Evolutionary conservation across 176 grass and related monocot genomes (phyloP).

Genomic region (Triticum aestivum): IWGSC_CS_RefSeq_v2.1 NC_057811.1:12932815-12933314

Average conservation of each 20-base stretch:
- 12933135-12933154: conserved; percentile 72
- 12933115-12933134: conserved; percentile 88
- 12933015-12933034: conserved; percentile 75
- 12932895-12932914: conserved; percentile 75
- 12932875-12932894: conserved; percentile 90
- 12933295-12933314: conserved; percentile 96
- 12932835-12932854: conserved; percentile 83
- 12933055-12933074: conserved; percentile 82
- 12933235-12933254: conserved; percentile 89
- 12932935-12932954: conserved; percentile 82
- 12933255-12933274: conserved; percentile 86
- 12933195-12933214: conserved; percentile 94
- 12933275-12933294: conserved; percentile 83
- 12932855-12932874: conserved; percentile 85
- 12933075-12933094: conserved; percentile 99
- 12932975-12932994: conserved; percentile 79
- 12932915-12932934: conserved; percentile 67
- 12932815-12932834: conserved; percentile 81
- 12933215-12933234: conserved; percentile 89
- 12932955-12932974: conserved; percentile 91
- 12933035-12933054: conserved; percentile 73
- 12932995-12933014: conserved; percentile 88
- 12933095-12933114: conserved; percentile 92
- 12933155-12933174: conserved; percentile 83
- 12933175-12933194: conserved; percentile 90